These are phyloP conservation scores for Aureobasidium sp. DNA, from an alignment of 2,329 filamentous ascomycete species.

Conservation along the genomic window DNA sequence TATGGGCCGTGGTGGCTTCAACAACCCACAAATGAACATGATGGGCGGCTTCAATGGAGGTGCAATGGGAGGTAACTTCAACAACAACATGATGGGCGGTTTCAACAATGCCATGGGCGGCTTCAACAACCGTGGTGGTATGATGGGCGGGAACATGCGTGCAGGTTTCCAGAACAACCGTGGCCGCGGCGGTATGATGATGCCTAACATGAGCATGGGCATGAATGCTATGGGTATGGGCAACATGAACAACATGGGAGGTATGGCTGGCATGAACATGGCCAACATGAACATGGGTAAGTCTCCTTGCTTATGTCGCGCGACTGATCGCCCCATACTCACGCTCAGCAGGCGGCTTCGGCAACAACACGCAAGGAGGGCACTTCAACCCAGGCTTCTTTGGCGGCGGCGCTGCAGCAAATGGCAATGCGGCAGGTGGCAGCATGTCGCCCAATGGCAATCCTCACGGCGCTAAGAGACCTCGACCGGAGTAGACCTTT, in stretches of 20 bases:
- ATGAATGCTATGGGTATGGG: slow-evolving; percentile 28
- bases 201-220: slow-evolving; percentile 22
- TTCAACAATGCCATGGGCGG: slow-evolving; percentile 43
- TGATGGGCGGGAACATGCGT: slow-evolving; percentile 47
- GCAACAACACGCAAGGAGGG: slow-evolving; percentile 54
- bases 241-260: slow-evolving; percentile 32
- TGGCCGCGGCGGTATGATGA: slow-evolving; percentile 17
- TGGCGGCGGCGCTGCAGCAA: slow-evolving; percentile 21
- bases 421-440: slow-evolving; percentile 21
- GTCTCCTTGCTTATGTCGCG: not conserved
- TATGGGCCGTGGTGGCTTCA: slow-evolving; percentile 19
- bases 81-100: slow-evolving; percentile 34
- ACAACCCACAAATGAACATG: slow-evolving; percentile 19
- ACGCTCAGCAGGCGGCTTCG: slow-evolving; percentile 49
- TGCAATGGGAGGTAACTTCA: slow-evolving; percentile 32
- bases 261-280: slow-evolving; percentile 38
- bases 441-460: slow-evolving; percentile 13
- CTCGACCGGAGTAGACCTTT: slow-evolving; percentile 17
- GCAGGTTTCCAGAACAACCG: slow-evolving; percentile 16
- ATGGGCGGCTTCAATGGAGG: slow-evolving; percentile 24
- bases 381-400: slow-evolving; percentile 73
- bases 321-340: not conserved
- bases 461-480: slow-evolving; percentile 20
- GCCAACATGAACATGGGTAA: slow-evolving; percentile 38
- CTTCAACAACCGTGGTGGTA: slow-evolving; percentile 49